Conservation (phyloP, 495 filamentous ascomycete genomes). For the Aspergillus haitiensis region DNA sequence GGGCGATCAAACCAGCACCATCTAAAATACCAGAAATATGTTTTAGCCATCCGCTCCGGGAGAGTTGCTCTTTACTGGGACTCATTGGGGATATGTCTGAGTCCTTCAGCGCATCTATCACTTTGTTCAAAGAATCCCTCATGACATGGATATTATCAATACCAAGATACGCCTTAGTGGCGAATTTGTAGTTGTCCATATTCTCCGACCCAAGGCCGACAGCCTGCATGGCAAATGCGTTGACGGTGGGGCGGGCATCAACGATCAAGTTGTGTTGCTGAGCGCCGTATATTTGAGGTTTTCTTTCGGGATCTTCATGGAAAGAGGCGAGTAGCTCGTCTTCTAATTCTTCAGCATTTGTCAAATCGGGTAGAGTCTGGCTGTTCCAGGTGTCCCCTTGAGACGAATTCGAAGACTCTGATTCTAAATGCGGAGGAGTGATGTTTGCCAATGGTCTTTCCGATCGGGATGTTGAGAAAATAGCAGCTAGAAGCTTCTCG, state of each 20-base stretch:
- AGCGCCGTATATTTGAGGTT: conserved; percentile 77
- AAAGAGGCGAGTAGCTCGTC: conserved; percentile 65
- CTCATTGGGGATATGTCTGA: conserved; percentile 82
- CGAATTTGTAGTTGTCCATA: conserved; percentile 95
- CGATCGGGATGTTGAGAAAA: conserved; percentile 75
- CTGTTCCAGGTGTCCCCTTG: conserved; percentile 51
- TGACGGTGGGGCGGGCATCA: conserved; percentile 92
- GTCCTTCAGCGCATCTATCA: conserved; percentile 89
- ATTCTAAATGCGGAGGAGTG: conserved; percentile 43
- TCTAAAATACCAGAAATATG: conserved; percentile 85
- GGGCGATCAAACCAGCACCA: conserved; percentile 78
- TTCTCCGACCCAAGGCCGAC: conserved; percentile 94
- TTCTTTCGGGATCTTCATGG: conserved; percentile 41
- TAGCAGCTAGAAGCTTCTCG: conserved; percentile 87
- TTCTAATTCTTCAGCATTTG: conserved; percentile 66
- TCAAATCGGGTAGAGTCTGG: conserved; percentile 43
- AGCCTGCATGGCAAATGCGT: conserved; percentile 94
- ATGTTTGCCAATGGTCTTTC: conserved; percentile 48
- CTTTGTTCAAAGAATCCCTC: conserved; percentile 85
- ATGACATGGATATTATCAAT: conserved; percentile 99
- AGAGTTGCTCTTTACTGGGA: conserved; percentile 78
- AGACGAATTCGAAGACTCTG: conserved; percentile 58
- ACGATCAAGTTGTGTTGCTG: conserved; percentile 96
- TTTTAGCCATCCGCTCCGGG: conserved; percentile 86
- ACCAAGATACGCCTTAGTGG: conserved; percentile 89